Base-by-base conservation (phyloP, 78 protist genomes). In the Dictyostelium purpureum region DNA sequence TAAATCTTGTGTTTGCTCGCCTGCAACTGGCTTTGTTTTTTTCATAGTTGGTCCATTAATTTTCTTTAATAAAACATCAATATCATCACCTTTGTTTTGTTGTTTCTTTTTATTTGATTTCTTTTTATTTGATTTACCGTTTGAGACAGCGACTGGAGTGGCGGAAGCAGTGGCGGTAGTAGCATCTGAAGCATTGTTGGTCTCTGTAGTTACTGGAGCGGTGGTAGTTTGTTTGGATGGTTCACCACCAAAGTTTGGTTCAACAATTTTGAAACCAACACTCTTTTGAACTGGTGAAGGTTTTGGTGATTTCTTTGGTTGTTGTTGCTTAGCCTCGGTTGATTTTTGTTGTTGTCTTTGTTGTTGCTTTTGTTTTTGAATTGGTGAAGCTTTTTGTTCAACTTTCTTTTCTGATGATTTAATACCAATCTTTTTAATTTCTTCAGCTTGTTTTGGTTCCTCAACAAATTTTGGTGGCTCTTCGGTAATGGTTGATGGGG, bases 241-340 rank as follows among this genome's bases (percentile, higher is more conserved):
- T 24, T 51, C 26, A 51, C 35, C 77, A 81, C 71, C 89, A 52
- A 83, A 83, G 14, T 43, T 42, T 85, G 92, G 92, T 54, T 85
- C 92, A 56, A 85, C 47, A 85, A 85, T 85, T 26, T 43, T 74
- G 26, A 85, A 85, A 33, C 82, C 81, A 12, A 42, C 43, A 31
- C 38, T 12, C 35, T 63, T 63, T 28, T 63, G 31, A 54, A 4
- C 47, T 65, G 54, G 43, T 65, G 76, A 28, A 45, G 26, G 42
- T 33, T 79, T 79, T 21, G 51, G 38, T 18, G 43, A 51, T 63
- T 59, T 45, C 33, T 57, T 47, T n/a, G 26, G 12, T 16, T 28
- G 6, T 76, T 28, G 6, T 37, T 45, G 26, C 21, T 40, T 31
- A 49, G 59, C 37, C 37, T 49, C 52, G 7, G 45, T 40, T 40